Conservation (phyloP, 2,329 filamentous ascomycete species). For the Bimuria novae-zelandiae region DNA sequence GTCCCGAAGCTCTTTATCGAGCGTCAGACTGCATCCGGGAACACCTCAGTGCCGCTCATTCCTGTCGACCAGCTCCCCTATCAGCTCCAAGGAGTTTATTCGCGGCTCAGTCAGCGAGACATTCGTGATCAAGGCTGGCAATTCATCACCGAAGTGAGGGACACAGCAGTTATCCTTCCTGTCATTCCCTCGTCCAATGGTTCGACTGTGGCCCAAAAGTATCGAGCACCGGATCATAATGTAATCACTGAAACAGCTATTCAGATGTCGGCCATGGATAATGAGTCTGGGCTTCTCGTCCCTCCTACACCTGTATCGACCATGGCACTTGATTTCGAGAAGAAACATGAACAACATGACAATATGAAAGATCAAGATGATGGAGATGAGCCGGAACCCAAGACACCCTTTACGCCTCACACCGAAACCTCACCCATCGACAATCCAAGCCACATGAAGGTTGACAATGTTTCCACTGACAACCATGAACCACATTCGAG, state of each 20-base stretch:
- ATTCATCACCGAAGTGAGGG: slow-evolving; percentile 21
- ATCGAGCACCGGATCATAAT: slow-evolving; percentile 7
- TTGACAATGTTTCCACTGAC: slow-evolving; percentile 19
- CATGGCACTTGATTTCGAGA: too few species aligned
- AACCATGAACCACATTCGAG: slow-evolving; percentile 43
- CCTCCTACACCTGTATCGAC: too few species aligned
- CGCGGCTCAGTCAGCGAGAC: slow-evolving; percentile 35
- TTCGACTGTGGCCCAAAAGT: neutral
- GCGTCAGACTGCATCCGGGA: slow-evolving; percentile 34
- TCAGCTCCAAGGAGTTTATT: slow-evolving; percentile 45
- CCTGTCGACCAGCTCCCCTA: slow-evolving; percentile 51
- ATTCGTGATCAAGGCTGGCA: slow-evolving; percentile 32
- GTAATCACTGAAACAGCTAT: neutral
- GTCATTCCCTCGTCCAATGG: neutral
- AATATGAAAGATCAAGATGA: neutral
- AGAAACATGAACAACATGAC: neutral
- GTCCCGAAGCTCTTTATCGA: slow-evolving; percentile 44
- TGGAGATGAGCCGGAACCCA: neutral
- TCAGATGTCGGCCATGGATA: neutral
- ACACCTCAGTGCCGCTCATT: slow-evolving; percentile 45
- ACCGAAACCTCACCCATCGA: neutral
- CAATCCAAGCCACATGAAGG: too few species aligned
- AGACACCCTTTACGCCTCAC: neutral
- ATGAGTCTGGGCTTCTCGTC: too few species aligned
- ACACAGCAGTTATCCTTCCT: slow-evolving; percentile 13